These are phyloP conservation scores for Debaryomyces udenii DNA, from an alignment of 1,139 yeast species.

Conservation along the genomic window DNA sequence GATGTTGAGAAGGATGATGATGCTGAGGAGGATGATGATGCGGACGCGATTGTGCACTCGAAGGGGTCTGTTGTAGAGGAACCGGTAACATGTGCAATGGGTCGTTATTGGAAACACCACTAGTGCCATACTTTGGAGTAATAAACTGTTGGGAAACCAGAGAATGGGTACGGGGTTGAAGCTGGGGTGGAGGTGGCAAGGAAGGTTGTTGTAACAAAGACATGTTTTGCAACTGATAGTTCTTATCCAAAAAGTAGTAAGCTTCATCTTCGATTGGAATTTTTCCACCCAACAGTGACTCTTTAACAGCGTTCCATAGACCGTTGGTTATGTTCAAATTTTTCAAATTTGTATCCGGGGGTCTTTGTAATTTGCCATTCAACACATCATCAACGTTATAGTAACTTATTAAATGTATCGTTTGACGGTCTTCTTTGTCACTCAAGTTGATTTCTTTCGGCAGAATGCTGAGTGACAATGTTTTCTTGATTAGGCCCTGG, in stretches of 20 bases:
- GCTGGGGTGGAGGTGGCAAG: constrained; percentile 10
- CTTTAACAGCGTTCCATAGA: constrained; percentile 62
- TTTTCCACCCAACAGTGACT: constrained; percentile 61
- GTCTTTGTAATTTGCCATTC: constrained; percentile 57
- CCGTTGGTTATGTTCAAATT: constrained; percentile 58
- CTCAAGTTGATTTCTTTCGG: constrained; percentile 39
- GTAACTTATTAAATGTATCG: constrained; percentile 78
- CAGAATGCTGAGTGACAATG: constrained; percentile 60
- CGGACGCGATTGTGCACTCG: constrained; percentile 14
- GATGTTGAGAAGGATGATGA: constrained; percentile 3
- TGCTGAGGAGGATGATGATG: constrained; percentile 10
- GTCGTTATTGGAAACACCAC: background rate
- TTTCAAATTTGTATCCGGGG: constrained; percentile 58
- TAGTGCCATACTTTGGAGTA: constrained; percentile 9
- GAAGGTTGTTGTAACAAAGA: constrained; percentile 27
- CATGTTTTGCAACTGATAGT: constrained; percentile 49
- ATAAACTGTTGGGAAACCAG: constrained; percentile 11
- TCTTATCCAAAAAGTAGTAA: constrained; percentile 51
- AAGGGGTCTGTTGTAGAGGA: constrained; percentile 11
- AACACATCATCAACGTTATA: constrained; percentile 75
- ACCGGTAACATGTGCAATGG: constrained; percentile 9
- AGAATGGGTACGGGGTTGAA: constrained; percentile 11
- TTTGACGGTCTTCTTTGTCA: constrained; percentile 37
- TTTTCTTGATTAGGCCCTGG: constrained; percentile 80
- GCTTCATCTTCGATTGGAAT: constrained; percentile 56